These are phyloP conservation scores for Ganoderma leucocontextum DNA, from an alignment of 1,284 basidiomycete genomes.

Conservation along the genomic window DNA sequence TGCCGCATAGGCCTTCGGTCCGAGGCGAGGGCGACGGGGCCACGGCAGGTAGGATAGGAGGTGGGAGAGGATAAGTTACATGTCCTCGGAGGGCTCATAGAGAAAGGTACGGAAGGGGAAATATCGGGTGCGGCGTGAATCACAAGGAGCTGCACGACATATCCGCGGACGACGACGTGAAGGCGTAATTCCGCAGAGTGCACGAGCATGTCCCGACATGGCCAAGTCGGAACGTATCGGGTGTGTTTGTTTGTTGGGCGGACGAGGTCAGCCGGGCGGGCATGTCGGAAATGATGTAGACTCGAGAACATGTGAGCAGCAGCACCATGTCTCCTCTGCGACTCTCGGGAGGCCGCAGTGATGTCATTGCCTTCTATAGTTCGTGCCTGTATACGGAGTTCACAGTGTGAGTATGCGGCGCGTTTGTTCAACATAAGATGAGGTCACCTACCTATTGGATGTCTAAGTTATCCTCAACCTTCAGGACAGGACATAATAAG, in stretches of 20 bases:
- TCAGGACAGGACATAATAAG: not conserved
- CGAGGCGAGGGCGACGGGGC: not conserved
- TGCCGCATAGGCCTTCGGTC: slow-evolving; percentile 5
- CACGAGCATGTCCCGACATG: slow-evolving; percentile 3
- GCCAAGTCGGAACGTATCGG: not conserved
- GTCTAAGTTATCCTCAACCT: slow-evolving; percentile 6
- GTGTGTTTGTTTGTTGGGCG: not conserved
- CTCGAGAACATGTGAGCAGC: not conserved
- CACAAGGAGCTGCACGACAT: slow-evolving; percentile 6
- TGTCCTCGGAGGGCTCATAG: not conserved
- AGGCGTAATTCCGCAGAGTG: not conserved
- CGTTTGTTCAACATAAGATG: not conserved
- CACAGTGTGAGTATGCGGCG: slow-evolving; percentile 5
- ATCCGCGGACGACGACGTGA: slow-evolving; percentile 11
- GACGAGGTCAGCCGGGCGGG: not conserved
- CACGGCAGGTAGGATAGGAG: not conserved
- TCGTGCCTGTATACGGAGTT: slow-evolving; percentile 1
- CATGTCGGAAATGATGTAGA: not conserved
- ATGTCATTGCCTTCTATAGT: slow-evolving; percentile 8
- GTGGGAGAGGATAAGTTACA: slow-evolving; percentile 5
- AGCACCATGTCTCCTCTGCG: not conserved
- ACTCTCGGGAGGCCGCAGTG: not conserved
- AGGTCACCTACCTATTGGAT: slow-evolving; percentile 4
- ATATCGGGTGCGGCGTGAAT: slow-evolving; percentile 18
- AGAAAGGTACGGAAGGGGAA: slow-evolving; percentile 15